Evolutionary conservation across 202 grass and related monocot genomes (phyloP).

Genomic region (Digitaria exilis): DNA sequence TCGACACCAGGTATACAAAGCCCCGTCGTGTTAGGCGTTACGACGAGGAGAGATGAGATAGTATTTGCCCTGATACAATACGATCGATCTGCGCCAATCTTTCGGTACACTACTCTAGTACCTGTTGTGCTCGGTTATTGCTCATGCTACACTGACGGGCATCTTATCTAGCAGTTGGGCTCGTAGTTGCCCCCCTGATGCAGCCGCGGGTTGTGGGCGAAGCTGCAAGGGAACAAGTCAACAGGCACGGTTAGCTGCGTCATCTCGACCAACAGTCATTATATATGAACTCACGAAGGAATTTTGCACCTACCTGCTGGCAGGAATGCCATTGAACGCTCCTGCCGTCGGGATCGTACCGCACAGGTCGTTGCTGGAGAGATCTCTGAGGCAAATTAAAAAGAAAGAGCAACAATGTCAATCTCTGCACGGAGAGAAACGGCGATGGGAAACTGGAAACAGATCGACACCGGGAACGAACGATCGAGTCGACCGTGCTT

Average conservation of each 20-base stretch:
- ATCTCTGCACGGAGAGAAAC: not conserved
- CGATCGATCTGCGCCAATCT: too few species aligned
- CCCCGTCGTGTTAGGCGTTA: too few species aligned
- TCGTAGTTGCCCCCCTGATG: conserved; percentile 49
- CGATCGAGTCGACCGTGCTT: conserved; percentile 3
- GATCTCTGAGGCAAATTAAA: conserved; percentile 53
- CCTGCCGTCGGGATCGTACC: conserved; percentile 65
- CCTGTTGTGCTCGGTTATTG: not conserved
- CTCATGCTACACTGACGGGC: not conserved
- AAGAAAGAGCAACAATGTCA: not conserved
- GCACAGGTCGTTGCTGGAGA: conserved; percentile 76
- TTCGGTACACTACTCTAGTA: too few species aligned
- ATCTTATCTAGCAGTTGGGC: conserved; percentile 55
- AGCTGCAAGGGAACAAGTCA: not conserved
- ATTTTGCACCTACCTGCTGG: conserved; percentile 46
- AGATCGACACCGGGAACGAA: not conserved
- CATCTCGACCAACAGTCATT: not conserved
- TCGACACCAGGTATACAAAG: too few species aligned
- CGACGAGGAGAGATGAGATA: too few species aligned
- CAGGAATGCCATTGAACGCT: conserved; percentile 48
- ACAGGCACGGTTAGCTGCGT: not conserved
- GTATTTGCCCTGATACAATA: too few species aligned
- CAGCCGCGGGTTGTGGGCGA: conserved; percentile 64
- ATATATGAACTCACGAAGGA: not conserved
- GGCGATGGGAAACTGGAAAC: not conserved